Base-by-base conservation (phyloP, 1,139 yeast genomes). In the Eremothecium sinecaudum region DNA sequence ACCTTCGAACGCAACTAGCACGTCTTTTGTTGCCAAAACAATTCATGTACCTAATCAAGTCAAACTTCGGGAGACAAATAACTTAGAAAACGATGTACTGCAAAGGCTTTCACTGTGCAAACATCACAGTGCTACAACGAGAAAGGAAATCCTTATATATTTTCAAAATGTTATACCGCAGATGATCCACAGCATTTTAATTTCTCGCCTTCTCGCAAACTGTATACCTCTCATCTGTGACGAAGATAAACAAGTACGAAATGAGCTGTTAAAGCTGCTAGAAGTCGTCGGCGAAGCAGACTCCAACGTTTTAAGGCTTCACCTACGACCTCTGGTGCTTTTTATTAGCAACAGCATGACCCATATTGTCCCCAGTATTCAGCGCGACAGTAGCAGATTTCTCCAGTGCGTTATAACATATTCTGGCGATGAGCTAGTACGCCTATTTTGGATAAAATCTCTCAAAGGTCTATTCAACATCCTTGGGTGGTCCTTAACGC, bases 331-430 rank as follows among this genome's bases (percentile, higher is more conserved):
- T 5, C 59, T 87, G 3, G 69, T 81, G 21, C 63, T 90, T 20
- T 87, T 81, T 53, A 67, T 87, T n/a, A 81, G 81, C 48, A 79
- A 92, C 35, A 93, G 95, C 10, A 90, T 90, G 97, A 82, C 97
- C 12, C 96, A 90, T 53, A 79, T 90, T 29, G 71, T 70, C 24
- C 78, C 87, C 1, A 75, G 74, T 6, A 74, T 86, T 24, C 70
- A 93, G 31, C 71, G 73, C 34, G 80, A 78, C 43, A 73, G 92
- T 4, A 72, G 90, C 0, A 69, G 67, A 38, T 79, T 77, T 45
- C 60, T 86, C 22, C 63, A 64, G 22, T 63, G 77, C 4, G 51
- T 83, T 34, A 55, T 83, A 14, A 65, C 65, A 25, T 41, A 44
- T 48, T 65, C 61, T 37, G 69, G 66, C 14, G 67, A 64, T 18